phyloP scores from a whole-genome alignment of 2,329 filamentous ascomycete species.

The Claviceps digitariae region DNA sequence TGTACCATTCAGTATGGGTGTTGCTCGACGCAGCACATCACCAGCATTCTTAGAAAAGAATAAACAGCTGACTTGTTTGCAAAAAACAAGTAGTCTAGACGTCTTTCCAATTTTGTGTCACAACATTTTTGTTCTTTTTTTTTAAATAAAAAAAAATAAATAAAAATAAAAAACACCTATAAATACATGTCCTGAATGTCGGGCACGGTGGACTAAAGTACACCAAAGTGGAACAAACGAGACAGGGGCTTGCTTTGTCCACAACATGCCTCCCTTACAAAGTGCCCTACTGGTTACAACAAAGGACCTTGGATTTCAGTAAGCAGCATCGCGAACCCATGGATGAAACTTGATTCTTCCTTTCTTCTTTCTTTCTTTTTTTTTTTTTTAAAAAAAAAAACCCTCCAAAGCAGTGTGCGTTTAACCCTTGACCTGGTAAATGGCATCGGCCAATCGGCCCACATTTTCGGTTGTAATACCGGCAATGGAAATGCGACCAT shows the following conservation, averaged over 20 bases:
- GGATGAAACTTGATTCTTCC: neutral
- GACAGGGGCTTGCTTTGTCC: neutral
- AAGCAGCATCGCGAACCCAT: neutral
- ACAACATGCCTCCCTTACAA: neutral
- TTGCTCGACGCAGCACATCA: neutral
- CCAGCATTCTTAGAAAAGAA: neutral
- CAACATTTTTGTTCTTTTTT: neutral
- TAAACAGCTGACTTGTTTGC: neutral
- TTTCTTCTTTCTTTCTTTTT: too few species aligned
- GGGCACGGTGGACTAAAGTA: neutral
- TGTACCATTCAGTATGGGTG: neutral
- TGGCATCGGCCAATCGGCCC: conserved; percentile 66
- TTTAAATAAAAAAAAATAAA: neutral
- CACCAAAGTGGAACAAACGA: neutral
- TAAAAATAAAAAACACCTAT: neutral
- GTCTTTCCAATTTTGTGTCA: neutral
- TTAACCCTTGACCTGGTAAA: conserved; percentile 69
- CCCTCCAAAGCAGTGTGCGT: neutral
- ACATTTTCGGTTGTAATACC: conserved; percentile 73
- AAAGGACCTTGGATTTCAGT: neutral
- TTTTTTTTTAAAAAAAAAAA: too few species aligned
- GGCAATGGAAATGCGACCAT: conserved; percentile 74
- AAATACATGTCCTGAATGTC: neutral
- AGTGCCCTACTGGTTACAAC: too few species aligned
- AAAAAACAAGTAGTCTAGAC: neutral